A percentile compares a stretch with the other conserved stretches of the same genome.
These are phyloP conservation scores for Naganishia kalamii DNA, from an alignment of 768 basidiomycete species.

Conservation along the genomic window DNA sequence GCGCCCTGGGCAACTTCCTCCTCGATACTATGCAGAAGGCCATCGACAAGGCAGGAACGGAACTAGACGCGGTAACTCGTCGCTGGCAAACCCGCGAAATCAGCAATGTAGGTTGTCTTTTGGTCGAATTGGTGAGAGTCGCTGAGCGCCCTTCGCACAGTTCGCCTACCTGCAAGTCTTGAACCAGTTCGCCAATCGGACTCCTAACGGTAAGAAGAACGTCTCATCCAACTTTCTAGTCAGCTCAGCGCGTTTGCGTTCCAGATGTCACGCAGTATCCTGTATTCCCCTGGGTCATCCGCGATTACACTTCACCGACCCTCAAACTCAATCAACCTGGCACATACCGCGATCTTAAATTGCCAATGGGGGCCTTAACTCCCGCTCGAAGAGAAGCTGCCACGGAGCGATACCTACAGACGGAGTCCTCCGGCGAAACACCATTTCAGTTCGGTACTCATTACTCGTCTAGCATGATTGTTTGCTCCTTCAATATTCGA, in stretches of 20 bases:
- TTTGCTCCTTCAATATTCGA: conserved; percentile 87
- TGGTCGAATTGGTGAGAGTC: background rate
- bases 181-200: conserved; percentile 86
- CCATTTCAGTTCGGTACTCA: conserved; percentile 76
- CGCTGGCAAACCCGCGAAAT: conserved; percentile 87
- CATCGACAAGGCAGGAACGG: conserved; percentile 35
- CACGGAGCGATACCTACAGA: conserved; percentile 62
- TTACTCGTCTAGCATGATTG: conserved; percentile 94
- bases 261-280: conserved; percentile 84
- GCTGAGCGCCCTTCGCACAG: conserved; percentile 48
- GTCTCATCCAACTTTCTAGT: background rate
- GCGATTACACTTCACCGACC: conserved; percentile 68
- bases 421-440: conserved; percentile 66
- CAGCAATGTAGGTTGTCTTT: conserved; percentile 62
- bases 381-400: conserved; percentile 68
- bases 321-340: conserved; percentile 34
- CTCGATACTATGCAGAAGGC: conserved; percentile 41
- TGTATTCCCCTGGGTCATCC: conserved; percentile 76
- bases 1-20: conserved; percentile 43
- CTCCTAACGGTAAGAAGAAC: conserved; percentile 60
- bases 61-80: conserved; percentile 46
- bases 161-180: conserved; percentile 82
- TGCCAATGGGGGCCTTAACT: conserved; percentile 87
- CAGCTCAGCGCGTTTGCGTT: background rate
- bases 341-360: conserved; percentile 58